Conservation (phyloP, 2,329 filamentous ascomycete species). For the Elsinoe australis region DNA sequence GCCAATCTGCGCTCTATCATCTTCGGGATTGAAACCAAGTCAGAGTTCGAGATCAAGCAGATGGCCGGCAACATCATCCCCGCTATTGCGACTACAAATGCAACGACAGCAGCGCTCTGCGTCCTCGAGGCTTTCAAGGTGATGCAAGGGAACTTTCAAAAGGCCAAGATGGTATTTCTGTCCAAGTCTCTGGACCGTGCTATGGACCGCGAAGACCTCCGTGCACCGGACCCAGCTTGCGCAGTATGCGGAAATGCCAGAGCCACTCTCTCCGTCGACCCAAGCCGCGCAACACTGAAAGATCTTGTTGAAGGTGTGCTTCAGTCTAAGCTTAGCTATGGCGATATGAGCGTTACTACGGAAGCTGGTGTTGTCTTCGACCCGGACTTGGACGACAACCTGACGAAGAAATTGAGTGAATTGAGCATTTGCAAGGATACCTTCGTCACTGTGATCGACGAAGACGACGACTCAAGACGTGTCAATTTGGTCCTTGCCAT, state of each 20-base stretch:
- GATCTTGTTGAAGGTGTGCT: conserved; percentile 73
- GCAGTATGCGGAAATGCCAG: conserved; percentile 73
- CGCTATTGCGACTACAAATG: conserved; percentile 95
- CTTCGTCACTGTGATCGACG: conserved; percentile 76
- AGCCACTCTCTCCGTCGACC: conserved; percentile 59
- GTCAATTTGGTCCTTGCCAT: conserved; percentile 65
- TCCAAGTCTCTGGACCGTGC: conserved; percentile 55
- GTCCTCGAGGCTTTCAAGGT: conserved; percentile 91
- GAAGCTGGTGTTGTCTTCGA: conserved; percentile 79
- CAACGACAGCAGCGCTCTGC: conserved; percentile 87
- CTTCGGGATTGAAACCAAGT: conserved; percentile 83
- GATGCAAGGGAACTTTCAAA: conserved; percentile 60
- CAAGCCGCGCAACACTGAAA: conserved; percentile 63
- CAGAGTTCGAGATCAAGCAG: conserved; percentile 93
- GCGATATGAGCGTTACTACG: conserved; percentile 67
- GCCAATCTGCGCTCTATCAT: conserved; percentile 81
- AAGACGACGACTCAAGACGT: conserved; percentile 67
- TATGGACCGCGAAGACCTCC: conserved; percentile 49
- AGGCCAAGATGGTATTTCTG: conserved; percentile 78
- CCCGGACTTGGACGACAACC: conserved; percentile 77
- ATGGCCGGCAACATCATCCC: conserved; percentile 99
- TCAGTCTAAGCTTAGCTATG: conserved; percentile 63
- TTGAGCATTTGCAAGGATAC: conserved; percentile 62
- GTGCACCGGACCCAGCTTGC: conserved; percentile 69
- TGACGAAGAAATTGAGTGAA: conserved; percentile 69